phyloP scores from a whole-genome alignment of 2,329 filamentous ascomycete species.

The Podosphaera fusca region DNA sequence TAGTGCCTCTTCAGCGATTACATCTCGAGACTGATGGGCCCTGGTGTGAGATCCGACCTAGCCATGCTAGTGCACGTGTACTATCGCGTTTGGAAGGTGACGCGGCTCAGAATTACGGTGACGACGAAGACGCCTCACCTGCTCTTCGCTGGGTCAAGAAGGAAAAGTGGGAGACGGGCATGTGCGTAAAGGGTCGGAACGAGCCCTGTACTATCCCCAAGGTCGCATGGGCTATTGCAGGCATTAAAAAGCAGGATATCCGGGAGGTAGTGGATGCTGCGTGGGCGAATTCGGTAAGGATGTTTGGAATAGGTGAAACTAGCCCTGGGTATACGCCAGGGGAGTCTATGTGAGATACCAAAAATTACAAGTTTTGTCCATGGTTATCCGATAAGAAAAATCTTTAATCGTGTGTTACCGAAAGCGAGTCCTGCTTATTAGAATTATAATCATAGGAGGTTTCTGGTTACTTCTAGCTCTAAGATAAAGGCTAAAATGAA shows the following conservation, averaged over 20 bases:
- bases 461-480: too few species aligned
- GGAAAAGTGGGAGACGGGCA: slow-evolving; percentile 73
- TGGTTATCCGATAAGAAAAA: not conserved
- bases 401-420: not conserved
- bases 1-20: slow-evolving; percentile 53
- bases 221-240: slow-evolving; percentile 73
- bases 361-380: not conserved
- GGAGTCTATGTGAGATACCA: not conserved
- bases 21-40: slow-evolving; percentile 96
- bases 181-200: slow-evolving; percentile 86
- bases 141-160: slow-evolving; percentile 49
- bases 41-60: slow-evolving; percentile 86
- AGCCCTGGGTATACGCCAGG: not conserved
- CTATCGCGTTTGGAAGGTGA: not conserved
- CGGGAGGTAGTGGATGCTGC: slow-evolving; percentile 71
- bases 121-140: slow-evolving; percentile 1
- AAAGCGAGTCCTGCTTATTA: not conserved
- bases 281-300: slow-evolving; percentile 58
- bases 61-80: slow-evolving; percentile 41
- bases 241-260: slow-evolving; percentile 55
- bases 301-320: slow-evolving; percentile 28
- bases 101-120: slow-evolving; percentile 8
- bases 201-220: slow-evolving; percentile 72
- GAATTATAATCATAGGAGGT: too few species aligned
- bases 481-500: not conserved